Conservation (phyloP, 805 yeast species). For the Aciculoconidium aculeatum region DNA sequence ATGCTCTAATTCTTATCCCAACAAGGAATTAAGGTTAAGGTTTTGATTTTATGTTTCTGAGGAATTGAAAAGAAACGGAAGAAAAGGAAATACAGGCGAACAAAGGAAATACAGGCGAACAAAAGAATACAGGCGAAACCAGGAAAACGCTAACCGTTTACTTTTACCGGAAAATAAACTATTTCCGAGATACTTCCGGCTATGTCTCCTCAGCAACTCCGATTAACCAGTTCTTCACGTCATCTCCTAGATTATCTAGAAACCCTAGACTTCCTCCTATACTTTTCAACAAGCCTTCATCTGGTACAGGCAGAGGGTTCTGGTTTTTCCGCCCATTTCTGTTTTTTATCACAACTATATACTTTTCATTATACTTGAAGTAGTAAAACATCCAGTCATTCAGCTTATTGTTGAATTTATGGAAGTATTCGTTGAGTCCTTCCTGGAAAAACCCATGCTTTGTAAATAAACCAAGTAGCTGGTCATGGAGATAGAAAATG, state of each 20-base stretch:
- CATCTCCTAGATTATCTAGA: slow-evolving; percentile 37
- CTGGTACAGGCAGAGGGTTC: not conserved
- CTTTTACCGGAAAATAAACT: too few relatives aligned
- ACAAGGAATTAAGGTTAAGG: too few relatives aligned
- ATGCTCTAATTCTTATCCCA: too few relatives aligned
- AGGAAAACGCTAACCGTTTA: too few relatives aligned
- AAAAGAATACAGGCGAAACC: too few relatives aligned
- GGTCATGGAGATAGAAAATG: slow-evolving; percentile 35
- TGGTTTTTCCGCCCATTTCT: not conserved
- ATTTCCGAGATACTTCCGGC: too few relatives aligned
- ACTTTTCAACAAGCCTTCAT: slow-evolving; percentile 8
- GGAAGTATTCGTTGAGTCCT: slow-evolving; percentile 29
- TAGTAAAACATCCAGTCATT: slow-evolving; percentile 41
- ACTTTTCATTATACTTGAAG: slow-evolving; percentile 22
- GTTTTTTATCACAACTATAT: slow-evolving; percentile 31
- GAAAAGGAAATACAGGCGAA: too few relatives aligned
- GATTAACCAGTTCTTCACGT: slow-evolving; percentile 38
- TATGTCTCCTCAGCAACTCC: too few relatives aligned
- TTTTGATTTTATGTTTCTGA: too few relatives aligned
- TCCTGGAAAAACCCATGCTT: slow-evolving; percentile 18
- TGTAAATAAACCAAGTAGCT: slow-evolving; percentile 26
- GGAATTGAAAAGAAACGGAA: too few relatives aligned
- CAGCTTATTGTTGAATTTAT: slow-evolving; percentile 31
- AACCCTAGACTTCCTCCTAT: too few relatives aligned
- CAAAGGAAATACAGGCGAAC: too few relatives aligned